Base-by-base conservation (phyloP, 495 filamentous ascomycete genomes). In the Daldinia loculata region DNA sequence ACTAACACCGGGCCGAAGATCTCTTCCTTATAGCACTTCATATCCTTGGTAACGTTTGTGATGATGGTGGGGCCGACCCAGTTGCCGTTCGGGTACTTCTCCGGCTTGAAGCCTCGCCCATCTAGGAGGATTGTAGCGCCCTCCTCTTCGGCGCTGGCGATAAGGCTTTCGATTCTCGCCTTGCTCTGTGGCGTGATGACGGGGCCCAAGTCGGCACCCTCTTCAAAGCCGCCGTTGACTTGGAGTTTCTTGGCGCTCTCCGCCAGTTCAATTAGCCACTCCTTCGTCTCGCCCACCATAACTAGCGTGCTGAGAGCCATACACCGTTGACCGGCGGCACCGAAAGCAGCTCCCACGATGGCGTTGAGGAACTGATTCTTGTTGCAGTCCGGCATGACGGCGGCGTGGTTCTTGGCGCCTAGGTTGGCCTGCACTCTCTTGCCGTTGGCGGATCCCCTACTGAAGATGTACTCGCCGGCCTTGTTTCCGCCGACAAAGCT, bases 401-500 rank as follows among this genome's bases (percentile, higher is more conserved):
- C 92, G 26, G 94, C 95, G 79, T 99, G 95, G 86, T 99, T 99
- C 88, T 99, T 99, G 48, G 95, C 95, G 24, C 95, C 95, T 59
- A 99, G 82, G 80, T 99, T 99, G 75, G 95, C 95, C 82, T 99
- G 95, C n/a, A 98, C 94, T 73, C 88, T 85, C 80, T 90, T 90
- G 56, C 95, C 95, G 75, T 98, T 94, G 70, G 94, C 94, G 7
- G 94, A 96, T 19, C 88, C 96, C 55, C 94, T 91, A 52, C 87
- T 80, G 80, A 91, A 98, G 80, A 99, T 99, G 81, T 99, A 99
- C 80, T 98, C 93, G 70, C 95, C 95, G 15, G 95, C 95, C 80
- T 92, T 91, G 86, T 98, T 98, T 81, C 93, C 91, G 45, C 95
- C 95, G 48, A 99, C 95, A 69, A 99, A 99, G 83, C 89, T 92